phyloP scores from a whole-genome alignment of 2,329 filamentous ascomycete genomes.

The Atkinsonella texensis region DNA sequence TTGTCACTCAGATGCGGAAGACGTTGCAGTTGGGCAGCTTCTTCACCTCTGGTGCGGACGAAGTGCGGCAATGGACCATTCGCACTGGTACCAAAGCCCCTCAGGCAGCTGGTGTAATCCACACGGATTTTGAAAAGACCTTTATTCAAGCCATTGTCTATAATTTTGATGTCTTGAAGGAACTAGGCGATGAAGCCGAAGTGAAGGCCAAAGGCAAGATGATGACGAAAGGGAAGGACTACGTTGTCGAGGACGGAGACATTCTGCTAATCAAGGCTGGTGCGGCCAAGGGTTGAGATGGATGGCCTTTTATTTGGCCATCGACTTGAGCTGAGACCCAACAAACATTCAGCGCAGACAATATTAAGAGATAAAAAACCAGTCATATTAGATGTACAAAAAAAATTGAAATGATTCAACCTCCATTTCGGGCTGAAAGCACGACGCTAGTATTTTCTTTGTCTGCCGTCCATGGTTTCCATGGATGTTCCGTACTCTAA shows the following conservation, averaged over 20 bases:
- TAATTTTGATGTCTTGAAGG: slow-evolving; percentile 72
- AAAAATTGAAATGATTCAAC: too few species aligned
- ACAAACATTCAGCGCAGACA: slow-evolving; percentile 1
- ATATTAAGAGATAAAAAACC: background rate
- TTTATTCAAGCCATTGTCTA: slow-evolving; percentile 96
- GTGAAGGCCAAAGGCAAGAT: slow-evolving; percentile 93
- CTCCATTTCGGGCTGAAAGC: too few species aligned
- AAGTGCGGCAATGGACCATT: slow-evolving; percentile 98
- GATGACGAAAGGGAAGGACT: slow-evolving; percentile 98
- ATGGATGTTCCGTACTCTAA: too few species aligned
- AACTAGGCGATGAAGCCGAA: slow-evolving; percentile 75
- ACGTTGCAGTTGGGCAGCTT: slow-evolving; percentile 83
- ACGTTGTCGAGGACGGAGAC: slow-evolving; percentile 75
- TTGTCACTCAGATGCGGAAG: slow-evolving; percentile 87
- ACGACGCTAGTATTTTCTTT: too few species aligned
- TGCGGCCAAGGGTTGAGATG: slow-evolving; percentile 54
- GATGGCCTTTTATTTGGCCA: background rate
- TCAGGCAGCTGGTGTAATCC: slow-evolving; percentile 92
- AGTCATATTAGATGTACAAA: too few species aligned
- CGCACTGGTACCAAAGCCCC: slow-evolving; percentile 95
- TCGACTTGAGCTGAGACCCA: background rate
- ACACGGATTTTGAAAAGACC: slow-evolving; percentile 98
- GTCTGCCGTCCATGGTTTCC: too few species aligned
- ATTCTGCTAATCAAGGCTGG: slow-evolving; percentile 82
- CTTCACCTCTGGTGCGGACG: slow-evolving; percentile 92